phyloP scores from a whole-genome alignment of 208 protist genomes.

The Willaertia magna region DNA sequence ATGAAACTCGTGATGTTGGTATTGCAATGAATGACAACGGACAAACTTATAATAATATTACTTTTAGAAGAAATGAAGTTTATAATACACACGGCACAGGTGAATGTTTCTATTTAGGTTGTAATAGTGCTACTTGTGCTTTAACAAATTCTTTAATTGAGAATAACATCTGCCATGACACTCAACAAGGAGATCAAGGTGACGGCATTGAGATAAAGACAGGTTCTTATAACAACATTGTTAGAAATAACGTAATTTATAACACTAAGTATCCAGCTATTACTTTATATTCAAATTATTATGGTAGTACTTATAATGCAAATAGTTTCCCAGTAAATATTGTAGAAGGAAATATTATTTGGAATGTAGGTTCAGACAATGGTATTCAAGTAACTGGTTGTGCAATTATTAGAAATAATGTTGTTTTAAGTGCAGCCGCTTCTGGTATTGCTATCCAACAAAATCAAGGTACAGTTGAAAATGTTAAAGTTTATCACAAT shows the following conservation, averaged over 20 bases:
- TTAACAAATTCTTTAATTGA: not conserved
- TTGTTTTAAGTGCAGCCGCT: not conserved
- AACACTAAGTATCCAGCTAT: not conserved
- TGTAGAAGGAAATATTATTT: not conserved
- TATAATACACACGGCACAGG: not conserved
- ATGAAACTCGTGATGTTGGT: not conserved
- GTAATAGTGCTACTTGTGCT: not conserved
- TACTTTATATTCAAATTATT: not conserved
- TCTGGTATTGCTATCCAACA: not conserved
- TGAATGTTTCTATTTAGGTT: constrained; percentile 4
- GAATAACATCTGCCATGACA: not conserved
- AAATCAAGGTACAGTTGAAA: not conserved
- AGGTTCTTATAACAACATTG: not conserved
- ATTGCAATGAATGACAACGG: not conserved
- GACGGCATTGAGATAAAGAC: not conserved
- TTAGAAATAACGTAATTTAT: not conserved
- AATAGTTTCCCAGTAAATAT: not conserved
- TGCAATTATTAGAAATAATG: not conserved
- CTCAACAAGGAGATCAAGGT: not conserved
- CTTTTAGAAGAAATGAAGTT: not conserved
- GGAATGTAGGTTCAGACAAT: not conserved
- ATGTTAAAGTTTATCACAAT: not conserved
- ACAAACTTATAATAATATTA: not conserved
- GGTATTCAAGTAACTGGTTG: not conserved
- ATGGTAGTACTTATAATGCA: not conserved